phyloP scores from a whole-genome alignment of 192 early-diverging fungal species.

The Backusella macrospora region DNA sequence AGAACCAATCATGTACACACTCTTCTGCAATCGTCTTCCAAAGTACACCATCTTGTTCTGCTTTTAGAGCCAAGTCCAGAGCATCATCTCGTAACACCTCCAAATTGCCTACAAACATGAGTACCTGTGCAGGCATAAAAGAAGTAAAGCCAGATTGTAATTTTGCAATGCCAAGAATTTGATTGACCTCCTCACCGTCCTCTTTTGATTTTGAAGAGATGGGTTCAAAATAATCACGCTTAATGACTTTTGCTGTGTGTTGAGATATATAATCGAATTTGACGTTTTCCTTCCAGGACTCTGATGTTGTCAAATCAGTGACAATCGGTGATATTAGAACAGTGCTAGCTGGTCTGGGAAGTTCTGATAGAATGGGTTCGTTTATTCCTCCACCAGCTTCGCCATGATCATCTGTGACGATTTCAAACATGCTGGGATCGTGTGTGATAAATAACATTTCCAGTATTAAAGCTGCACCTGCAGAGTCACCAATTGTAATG shows the following conservation, averaged over 20 bases:
- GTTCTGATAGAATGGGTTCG: slow-evolving; percentile 25
- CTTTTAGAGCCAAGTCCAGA: slow-evolving; percentile 34
- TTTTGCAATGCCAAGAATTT: slow-evolving; percentile 40
- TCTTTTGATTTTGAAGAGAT: neutral
- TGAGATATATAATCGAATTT: slow-evolving; percentile 43
- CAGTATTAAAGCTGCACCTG: slow-evolving; percentile 39
- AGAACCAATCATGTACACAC: slow-evolving; percentile 47
- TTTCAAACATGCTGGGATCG: slow-evolving; percentile 44
- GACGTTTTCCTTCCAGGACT: slow-evolving; percentile 39
- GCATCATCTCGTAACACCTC: slow-evolving; percentile 45
- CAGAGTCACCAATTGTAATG: slow-evolving; percentile 38
- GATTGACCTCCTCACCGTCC: slow-evolving; percentile 8
- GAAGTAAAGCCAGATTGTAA: slow-evolving; percentile 37
- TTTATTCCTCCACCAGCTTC: neutral
- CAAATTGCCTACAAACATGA: slow-evolving; percentile 38
- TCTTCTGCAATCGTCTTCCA: slow-evolving; percentile 38
- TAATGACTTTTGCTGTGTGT: slow-evolving; percentile 45
- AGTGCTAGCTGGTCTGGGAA: slow-evolving; percentile 41
- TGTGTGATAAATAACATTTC: slow-evolving; percentile 46
- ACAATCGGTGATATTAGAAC: slow-evolving; percentile 42
- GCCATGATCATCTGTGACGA: slow-evolving; percentile 34
- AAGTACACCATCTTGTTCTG: slow-evolving; percentile 36
- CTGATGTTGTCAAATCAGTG: slow-evolving; percentile 39
- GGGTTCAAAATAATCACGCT: slow-evolving; percentile 42
- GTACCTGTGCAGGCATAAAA: slow-evolving; percentile 33